phyloP scores from a whole-genome alignment of 2,329 filamentous ascomycete species.

The Parascedosporium putredinis region DNA sequence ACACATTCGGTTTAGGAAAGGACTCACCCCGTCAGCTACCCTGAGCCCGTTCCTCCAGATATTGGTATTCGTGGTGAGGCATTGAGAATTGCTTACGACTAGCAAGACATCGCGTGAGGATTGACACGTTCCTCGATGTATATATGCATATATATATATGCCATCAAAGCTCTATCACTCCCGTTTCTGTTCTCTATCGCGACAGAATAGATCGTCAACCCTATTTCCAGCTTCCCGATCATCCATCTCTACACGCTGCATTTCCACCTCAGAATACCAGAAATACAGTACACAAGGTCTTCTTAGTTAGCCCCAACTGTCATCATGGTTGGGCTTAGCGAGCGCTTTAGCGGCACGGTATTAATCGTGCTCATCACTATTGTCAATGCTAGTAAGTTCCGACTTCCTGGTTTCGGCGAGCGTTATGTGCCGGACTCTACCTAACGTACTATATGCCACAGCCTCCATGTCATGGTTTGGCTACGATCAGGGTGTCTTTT shows the following conservation, averaged over 20 bases:
- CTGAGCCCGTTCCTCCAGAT: too few species aligned
- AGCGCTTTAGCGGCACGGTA: constrained; percentile 14
- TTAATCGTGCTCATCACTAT: constrained; percentile 17
- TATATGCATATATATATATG: not conserved
- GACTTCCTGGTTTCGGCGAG: not conserved
- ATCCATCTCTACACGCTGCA: not conserved
- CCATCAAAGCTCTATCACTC: not conserved
- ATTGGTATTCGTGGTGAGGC: too few species aligned
- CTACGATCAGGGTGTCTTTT: constrained; percentile 29
- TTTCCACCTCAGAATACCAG: too few species aligned
- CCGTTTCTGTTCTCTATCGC: too few species aligned
- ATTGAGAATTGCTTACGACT: not conserved
- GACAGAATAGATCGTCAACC: too few species aligned
- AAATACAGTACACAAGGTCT: not conserved
- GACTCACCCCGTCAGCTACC: not conserved
- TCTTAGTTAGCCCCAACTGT: not conserved
- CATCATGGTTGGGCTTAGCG: constrained; percentile 2
- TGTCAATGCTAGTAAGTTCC: constrained; percentile 15
- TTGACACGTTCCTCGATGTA: too few species aligned
- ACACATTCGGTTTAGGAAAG: not conserved
- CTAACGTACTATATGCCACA: not conserved
- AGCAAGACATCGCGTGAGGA: not conserved
- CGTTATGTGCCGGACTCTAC: not conserved
- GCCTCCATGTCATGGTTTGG: constrained; percentile 23
- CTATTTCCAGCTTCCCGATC: not conserved